Evolutionary conservation across 257 asterid genomes (phyloP).

Genomic region (Anisodus acutangulus): DNA sequence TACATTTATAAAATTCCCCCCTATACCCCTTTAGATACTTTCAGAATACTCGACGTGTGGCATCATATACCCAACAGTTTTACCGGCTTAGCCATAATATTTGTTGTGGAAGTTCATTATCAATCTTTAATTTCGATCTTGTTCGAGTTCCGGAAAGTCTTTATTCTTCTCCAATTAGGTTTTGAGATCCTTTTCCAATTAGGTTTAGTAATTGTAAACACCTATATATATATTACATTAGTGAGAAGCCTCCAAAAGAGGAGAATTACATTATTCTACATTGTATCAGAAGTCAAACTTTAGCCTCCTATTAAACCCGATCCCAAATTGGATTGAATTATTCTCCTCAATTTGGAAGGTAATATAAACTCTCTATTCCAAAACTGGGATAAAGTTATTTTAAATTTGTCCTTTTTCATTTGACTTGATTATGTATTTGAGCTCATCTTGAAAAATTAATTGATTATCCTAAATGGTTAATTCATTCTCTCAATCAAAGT

Average conservation of each 20-base stretch:
- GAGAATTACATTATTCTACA: too few species aligned
- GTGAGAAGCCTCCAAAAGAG: too few species aligned
- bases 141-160: not conserved
- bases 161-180: too few species aligned
- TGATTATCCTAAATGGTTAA: not conserved
- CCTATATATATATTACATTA: too few species aligned
- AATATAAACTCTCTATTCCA: not conserved
- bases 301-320: too few species aligned
- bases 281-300: too few species aligned
- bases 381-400: not conserved
- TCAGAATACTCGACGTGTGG: not conserved
- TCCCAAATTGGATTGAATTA: constrained; percentile 17
- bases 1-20: too few species aligned
- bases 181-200: too few species aligned
- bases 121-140: not conserved
- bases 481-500: too few species aligned
- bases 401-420: not conserved
- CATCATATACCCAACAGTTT: not conserved
- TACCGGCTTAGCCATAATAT: not conserved
- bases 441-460: not conserved
- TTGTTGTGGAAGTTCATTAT: not conserved
- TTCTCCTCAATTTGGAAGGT: not conserved
- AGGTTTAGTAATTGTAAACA: too few species aligned
- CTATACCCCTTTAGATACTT: not conserved
- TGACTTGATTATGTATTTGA: not conserved